Conservation (phyloP, 2,329 filamentous ascomycete species). For the Cucurbitaria berberidis region DNA sequence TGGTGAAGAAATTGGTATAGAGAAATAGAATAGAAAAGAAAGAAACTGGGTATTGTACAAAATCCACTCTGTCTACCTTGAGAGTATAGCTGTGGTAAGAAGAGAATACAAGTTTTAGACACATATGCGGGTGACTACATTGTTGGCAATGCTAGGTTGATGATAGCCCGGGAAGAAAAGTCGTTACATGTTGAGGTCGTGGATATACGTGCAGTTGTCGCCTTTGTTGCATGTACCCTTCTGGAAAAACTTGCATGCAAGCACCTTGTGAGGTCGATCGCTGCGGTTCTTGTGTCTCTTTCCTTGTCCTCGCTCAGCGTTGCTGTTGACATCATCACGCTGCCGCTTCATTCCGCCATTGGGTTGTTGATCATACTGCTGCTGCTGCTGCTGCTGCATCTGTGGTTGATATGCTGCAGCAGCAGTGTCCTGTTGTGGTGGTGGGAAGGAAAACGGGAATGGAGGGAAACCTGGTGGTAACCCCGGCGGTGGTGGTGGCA, state of each 20-base stretch:
- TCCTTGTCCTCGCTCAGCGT: conserved; percentile 58
- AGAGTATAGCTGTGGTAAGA: background rate
- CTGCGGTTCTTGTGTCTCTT: conserved; percentile 46
- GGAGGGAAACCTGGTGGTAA: conserved; percentile 27
- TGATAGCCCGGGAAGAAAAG: background rate
- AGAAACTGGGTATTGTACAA: conserved; percentile 19
- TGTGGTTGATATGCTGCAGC: conserved; percentile 15
- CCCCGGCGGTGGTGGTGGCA: conserved; percentile 32
- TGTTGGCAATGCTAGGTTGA: background rate
- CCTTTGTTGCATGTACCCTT: conserved; percentile 76
- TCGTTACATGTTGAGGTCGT: conserved; percentile 55
- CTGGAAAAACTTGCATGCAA: conserved; percentile 71
- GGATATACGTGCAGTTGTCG: conserved; percentile 75
- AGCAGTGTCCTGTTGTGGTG: conserved; percentile 17
- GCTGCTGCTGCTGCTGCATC: conserved; percentile 12
- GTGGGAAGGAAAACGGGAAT: conserved; percentile 21
- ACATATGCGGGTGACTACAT: conserved; percentile 6
- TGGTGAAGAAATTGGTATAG: conserved; percentile 12
- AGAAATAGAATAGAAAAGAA: conserved; percentile 17
- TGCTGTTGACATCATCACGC: conserved; percentile 38
- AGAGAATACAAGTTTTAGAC: background rate
- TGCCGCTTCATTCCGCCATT: conserved; percentile 46
- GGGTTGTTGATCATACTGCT: conserved; percentile 33
- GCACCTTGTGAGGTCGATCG: conserved; percentile 46
- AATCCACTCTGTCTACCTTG: background rate